Percentiles rank a stretch among this genome's conserved stretches.
Evolutionary conservation across 768 basidiomycete genomes (phyloP).

Genomic region (Lyophyllum semitale): DNA sequence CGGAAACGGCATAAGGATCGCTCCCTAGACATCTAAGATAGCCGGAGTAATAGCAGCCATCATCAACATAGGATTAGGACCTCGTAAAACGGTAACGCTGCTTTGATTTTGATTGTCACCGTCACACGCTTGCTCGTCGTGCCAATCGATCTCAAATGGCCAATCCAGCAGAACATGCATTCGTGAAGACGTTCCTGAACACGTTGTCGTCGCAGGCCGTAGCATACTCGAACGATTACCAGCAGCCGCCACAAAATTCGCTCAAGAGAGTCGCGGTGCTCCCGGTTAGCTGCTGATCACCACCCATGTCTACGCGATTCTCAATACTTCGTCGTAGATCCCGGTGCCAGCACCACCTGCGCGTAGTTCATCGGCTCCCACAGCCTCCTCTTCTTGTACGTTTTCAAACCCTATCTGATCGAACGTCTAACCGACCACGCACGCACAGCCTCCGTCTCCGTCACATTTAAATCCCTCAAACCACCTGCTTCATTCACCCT

Average conservation of each 20-base stretch:
- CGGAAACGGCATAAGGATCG: too few species aligned
- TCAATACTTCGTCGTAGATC: slow-evolving; percentile 3
- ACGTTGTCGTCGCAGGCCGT: slow-evolving; percentile 69
- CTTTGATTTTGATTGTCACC: background rate
- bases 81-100: too few species aligned
- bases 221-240: slow-evolving; percentile 72
- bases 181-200: slow-evolving; percentile 66
- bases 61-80: too few species aligned
- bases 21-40: too few species aligned
- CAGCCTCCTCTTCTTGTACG: slow-evolving; percentile 34
- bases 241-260: slow-evolving; percentile 65
- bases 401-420: slow-evolving; percentile 12
- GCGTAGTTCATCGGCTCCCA: slow-evolving; percentile 35
- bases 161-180: slow-evolving; percentile 64
- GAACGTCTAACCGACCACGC: background rate
- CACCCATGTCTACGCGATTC: slow-evolving; percentile 7
- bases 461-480: slow-evolving; percentile 92
- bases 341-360: slow-evolving; percentile 44
- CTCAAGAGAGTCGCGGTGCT: slow-evolving; percentile 73
- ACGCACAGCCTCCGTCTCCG: slow-evolving; percentile 49
- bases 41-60: too few species aligned
- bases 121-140: background rate
- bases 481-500: slow-evolving; percentile 79
- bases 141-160: slow-evolving; percentile 30
- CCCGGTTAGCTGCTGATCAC: slow-evolving; percentile 49